Evolutionary conservation across 2,329 filamentous ascomycete genomes (phyloP), one percentile per base, ranked within the genome.

Genomic region (Pestalotiopsis sp.): DNA sequence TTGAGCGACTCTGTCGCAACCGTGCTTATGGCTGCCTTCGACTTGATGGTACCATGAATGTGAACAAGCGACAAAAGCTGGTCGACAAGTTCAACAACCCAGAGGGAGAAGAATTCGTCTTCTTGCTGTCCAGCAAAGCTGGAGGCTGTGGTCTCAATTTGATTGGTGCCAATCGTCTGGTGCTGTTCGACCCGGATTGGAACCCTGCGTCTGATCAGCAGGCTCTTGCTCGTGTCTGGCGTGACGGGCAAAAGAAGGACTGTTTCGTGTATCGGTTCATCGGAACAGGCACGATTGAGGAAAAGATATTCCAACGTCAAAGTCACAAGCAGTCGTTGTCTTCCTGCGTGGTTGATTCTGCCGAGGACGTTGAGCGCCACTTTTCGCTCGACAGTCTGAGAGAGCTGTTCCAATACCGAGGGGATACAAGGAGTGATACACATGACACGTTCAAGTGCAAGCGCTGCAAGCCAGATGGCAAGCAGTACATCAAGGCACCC

Each of bases 221-320:
- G 82, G 96, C 96, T 4, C 87, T 99, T 38, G 96, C 96, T 45
- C 93, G 96, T 84, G 96, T 99, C 23, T 99, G 96, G 96, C 93
- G 96, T 85, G 96, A 99, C 75, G 96, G 96, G 0, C 96, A 99
- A 81, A 98, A 97, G 86, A 99, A 99, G 78, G 96, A 99, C 77
- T 99, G 96, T 77, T 99, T 99, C 75, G 96, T 99, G 17, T 99
- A 99, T 80, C 93, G 96, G n/a, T 99, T 99, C 83, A 99, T 99
- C 75, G 93, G 95, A 0, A 98, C 97, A 0, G 96, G 96, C 4
- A 98, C 95, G 0, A 99, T 99, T 70, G 96, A 99, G 78, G 96
- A 99, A 81, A 99, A 99, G 83, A 98, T 99, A 74, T 99, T 99
- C 83, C 96, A 99, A 80, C 92, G 97, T 11, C 96, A 99, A 78